Base-by-base conservation (phyloP, 768 basidiomycete species). In the Suillus lakei region DNA sequence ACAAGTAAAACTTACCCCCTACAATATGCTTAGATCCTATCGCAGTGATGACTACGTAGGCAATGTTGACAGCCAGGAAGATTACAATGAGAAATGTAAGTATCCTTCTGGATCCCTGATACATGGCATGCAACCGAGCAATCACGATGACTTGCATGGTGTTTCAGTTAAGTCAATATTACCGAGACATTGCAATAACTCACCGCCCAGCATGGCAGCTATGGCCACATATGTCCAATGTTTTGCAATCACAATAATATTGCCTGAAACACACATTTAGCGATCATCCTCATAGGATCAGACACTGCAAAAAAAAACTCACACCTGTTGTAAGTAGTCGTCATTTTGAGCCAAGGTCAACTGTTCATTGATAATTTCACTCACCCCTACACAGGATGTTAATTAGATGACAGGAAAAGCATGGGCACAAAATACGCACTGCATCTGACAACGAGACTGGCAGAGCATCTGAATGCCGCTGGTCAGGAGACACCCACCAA, bases 251-350 rank as follows among this genome's bases (percentile, higher is more conserved):
- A 4, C 5, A 4, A 21, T 44, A 5, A n/a, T n/a, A n/a, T n/a
- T 93, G 51, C 51, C 51, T 53, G 16, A 21, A 53, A 30, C 3
- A 5, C 28, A 0, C 18, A 60, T 91, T 59, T 5, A 44, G 44
- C 12, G 43, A 7, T 38, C 2, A n/a, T 16, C 28, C 30, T 30
- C 10, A n/a, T 6, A 21, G 4, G 5, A n/a, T 12, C 21, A 10
- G 18, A 30, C 5, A 21, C 15, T 9, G 10, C 30, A 30, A 21
- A 21, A 18, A 18, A 18, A 32, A 46, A 46, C 43, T 46, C n/a
- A 46, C n/a, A 23, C 18, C 46, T 46, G 5, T 46, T 46, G 46
- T 1, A n/a, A n/a, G n/a, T n/a, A 18, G 53, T 23, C n/a, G 18
- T 32, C 12, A n/a, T 30, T 10, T 54, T 54, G 10, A n/a, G 10